Conservation (phyloP, 805 yeast genomes). For the Metschnikowia arizonensis region DNA sequence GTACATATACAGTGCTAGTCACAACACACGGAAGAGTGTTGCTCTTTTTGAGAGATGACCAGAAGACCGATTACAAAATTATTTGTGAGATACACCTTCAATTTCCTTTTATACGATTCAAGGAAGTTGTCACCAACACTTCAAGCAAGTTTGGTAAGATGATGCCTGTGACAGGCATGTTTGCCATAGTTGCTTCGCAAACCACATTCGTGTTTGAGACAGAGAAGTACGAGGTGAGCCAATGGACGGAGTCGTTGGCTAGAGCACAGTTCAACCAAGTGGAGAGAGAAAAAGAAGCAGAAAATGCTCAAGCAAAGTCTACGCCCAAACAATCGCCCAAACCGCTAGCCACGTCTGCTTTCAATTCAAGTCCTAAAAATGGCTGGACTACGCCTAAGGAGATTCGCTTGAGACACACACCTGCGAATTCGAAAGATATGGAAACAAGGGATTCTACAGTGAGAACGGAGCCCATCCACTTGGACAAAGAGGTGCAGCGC, state of each 20-base stretch:
- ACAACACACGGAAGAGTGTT: constrained; percentile 64
- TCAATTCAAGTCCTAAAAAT: constrained; percentile 2
- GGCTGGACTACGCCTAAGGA: constrained; percentile 3
- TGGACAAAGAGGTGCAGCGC: constrained; percentile 5
- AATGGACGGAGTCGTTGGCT: constrained; percentile 42
- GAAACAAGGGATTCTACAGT: neutral
- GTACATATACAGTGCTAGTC: constrained; percentile 50
- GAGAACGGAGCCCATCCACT: neutral
- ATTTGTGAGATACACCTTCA: constrained; percentile 52
- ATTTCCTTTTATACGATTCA: constrained; percentile 50
- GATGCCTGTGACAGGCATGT: constrained; percentile 41
- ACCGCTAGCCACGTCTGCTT: constrained; percentile 11
- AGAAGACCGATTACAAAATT: constrained; percentile 40
- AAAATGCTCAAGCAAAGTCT: neutral
- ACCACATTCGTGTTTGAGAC: constrained; percentile 56
- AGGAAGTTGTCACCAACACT: constrained; percentile 48
- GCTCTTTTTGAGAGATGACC: constrained; percentile 45
- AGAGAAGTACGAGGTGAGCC: constrained; percentile 44
- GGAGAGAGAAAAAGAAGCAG: constrained; percentile 16
- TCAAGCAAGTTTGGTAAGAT: constrained; percentile 28
- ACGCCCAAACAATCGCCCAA: constrained; percentile 8
- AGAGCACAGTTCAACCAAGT: constrained; percentile 22
- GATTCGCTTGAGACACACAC: neutral
- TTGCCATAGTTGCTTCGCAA: constrained; percentile 55
- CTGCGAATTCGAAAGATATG: neutral